Conservation (phyloP, 768 basidiomycete genomes). For the Calocybe gangraenosa region DNA sequence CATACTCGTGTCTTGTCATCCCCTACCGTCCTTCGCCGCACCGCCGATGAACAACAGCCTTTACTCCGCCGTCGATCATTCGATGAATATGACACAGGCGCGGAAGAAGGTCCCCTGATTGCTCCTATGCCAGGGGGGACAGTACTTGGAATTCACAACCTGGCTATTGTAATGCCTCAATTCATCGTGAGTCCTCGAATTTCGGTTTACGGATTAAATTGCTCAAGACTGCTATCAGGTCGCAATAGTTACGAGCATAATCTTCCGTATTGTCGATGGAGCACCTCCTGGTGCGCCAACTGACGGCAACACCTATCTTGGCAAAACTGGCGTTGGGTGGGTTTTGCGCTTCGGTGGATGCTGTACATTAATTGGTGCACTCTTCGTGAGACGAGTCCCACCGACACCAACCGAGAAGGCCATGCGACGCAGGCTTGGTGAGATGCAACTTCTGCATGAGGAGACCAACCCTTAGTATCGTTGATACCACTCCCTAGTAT, state of each 20-base stretch:
- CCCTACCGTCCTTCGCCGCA: slow-evolving; percentile 32
- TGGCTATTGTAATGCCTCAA: slow-evolving; percentile 94
- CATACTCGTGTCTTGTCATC: slow-evolving; percentile 54
- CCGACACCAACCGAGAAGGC: slow-evolving; percentile 90
- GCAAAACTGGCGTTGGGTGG: slow-evolving; percentile 92
- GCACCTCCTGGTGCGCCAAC: slow-evolving; percentile 33
- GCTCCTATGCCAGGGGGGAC: slow-evolving; percentile 80
- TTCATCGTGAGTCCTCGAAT: slow-evolving; percentile 63
- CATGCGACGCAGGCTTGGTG: slow-evolving; percentile 76
- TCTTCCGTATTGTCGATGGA: slow-evolving; percentile 80
- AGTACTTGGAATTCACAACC: slow-evolving; percentile 90
- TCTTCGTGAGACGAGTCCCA: slow-evolving; percentile 76
- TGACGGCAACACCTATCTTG: slow-evolving; percentile 57
- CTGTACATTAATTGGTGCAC: slow-evolving; percentile 79
- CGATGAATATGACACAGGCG: slow-evolving; percentile 39
- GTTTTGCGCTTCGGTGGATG: slow-evolving; percentile 89
- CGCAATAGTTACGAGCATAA: slow-evolving; percentile 78
- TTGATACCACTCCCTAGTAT: slow-evolving; percentile 2
- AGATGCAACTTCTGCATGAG: slow-evolving; percentile 72
- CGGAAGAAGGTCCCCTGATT: slow-evolving; percentile 27
- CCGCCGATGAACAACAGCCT: slow-evolving; percentile 47
- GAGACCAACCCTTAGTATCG: slow-evolving; percentile 43
- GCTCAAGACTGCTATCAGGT: slow-evolving; percentile 43
- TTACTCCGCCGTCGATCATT: slow-evolving; percentile 57
- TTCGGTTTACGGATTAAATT: slow-evolving; percentile 11